Percentiles rank a stretch among this genome's conserved stretches.
These are phyloP conservation scores for Phaeosphaeriaceae sp. DNA, from an alignment of 2,329 filamentous ascomycete genomes.

Conservation along the genomic window DNA sequence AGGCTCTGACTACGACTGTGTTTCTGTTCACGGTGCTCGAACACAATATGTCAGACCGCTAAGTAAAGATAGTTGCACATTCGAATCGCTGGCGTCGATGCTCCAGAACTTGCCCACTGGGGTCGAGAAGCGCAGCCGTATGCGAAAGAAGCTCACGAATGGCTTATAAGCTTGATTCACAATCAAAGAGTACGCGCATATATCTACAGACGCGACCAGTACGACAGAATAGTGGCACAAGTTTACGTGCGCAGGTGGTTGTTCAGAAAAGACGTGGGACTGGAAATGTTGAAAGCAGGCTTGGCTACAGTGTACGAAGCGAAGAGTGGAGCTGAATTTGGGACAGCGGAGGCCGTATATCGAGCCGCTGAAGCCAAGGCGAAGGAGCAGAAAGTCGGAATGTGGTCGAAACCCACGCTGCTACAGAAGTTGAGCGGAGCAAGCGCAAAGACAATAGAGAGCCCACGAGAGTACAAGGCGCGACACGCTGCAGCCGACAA, in stretches of 20 bases:
- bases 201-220: slow-evolving; percentile 87
- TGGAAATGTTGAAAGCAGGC: slow-evolving; percentile 86
- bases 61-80: slow-evolving; percentile 73
- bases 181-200: slow-evolving; percentile 79
- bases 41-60: slow-evolving; percentile 6
- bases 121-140: slow-evolving; percentile 86
- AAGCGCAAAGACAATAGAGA: slow-evolving; percentile 68
- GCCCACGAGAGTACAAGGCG: slow-evolving; percentile 85
- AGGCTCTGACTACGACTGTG: slow-evolving; percentile 21
- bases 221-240: slow-evolving; percentile 86
- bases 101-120: slow-evolving; percentile 92
- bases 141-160: slow-evolving; percentile 79
- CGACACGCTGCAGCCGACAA: slow-evolving; percentile 56
- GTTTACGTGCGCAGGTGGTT: slow-evolving; percentile 75
- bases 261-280: slow-evolving; percentile 79
- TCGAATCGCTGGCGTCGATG: slow-evolving; percentile 89
- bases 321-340: slow-evolving; percentile 88
- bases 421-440: slow-evolving; percentile 56
- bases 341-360: slow-evolving; percentile 68
- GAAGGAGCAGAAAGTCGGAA: slow-evolving; percentile 51
- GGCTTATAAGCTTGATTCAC: slow-evolving; percentile 76
- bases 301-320: slow-evolving; percentile 93
- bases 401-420: slow-evolving; percentile 70
- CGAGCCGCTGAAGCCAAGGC: slow-evolving; percentile 67
- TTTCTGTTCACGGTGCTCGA: not conserved